These are phyloP conservation scores for Phylloporus sp. DNA, from an alignment of 768 basidiomycete genomes.

Conservation along the genomic window DNA sequence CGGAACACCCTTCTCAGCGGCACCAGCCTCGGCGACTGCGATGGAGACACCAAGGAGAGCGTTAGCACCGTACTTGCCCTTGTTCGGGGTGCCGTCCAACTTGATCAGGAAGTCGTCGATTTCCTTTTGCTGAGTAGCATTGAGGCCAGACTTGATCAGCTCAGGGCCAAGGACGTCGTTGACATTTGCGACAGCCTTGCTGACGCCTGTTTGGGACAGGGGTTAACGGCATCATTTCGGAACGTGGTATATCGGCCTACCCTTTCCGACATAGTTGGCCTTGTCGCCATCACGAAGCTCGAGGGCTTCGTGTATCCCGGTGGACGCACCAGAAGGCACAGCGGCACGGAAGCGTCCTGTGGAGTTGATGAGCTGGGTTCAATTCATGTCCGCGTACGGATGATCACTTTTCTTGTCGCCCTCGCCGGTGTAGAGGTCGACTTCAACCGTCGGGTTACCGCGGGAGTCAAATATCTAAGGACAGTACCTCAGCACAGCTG, in stretches of 20 bases:
- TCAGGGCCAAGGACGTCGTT: slow-evolving; percentile 88
- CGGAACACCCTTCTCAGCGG: slow-evolving; percentile 91
- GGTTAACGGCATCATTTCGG: not conserved
- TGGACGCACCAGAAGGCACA: slow-evolving; percentile 98
- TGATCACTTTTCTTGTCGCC: slow-evolving; percentile 74
- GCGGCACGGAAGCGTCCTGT: slow-evolving; percentile 89
- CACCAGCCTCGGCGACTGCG: slow-evolving; percentile 89
- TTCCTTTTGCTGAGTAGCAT: slow-evolving; percentile 88
- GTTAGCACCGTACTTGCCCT: slow-evolving; percentile 98
- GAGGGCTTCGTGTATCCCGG: slow-evolving; percentile 96
- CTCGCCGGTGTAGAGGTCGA: slow-evolving; percentile 85
- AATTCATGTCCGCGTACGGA: slow-evolving; percentile 1
- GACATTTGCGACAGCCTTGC: slow-evolving; percentile 91
- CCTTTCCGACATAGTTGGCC: slow-evolving; percentile 90
- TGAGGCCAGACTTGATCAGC: slow-evolving; percentile 78
- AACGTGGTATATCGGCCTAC: slow-evolving; percentile 38
- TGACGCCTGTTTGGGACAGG: slow-evolving; percentile 59
- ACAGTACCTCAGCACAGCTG: slow-evolving; percentile 11
- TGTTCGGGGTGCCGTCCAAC: slow-evolving; percentile 95
- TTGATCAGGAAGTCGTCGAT: slow-evolving; percentile 98
- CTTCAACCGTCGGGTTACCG: slow-evolving; percentile 96
- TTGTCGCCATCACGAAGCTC: slow-evolving; percentile 98
- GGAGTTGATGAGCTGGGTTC: slow-evolving; percentile 12
- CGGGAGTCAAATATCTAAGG: slow-evolving; percentile 97
- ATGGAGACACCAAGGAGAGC: slow-evolving; percentile 99